Conservation (phyloP, 2,329 filamentous ascomycete species). For the Phialocephala sp. region DNA sequence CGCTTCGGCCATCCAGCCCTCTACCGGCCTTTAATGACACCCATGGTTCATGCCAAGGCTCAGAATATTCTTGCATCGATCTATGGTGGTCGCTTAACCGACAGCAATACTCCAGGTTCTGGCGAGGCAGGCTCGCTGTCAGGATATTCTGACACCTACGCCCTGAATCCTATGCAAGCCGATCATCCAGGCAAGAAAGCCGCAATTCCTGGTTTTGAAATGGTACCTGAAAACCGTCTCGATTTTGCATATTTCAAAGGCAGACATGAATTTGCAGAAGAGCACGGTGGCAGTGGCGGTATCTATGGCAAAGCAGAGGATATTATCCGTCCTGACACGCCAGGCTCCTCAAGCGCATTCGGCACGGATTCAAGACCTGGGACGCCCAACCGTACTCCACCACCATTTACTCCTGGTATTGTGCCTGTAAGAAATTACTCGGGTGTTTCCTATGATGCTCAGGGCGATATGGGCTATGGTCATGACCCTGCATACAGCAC, state of each 20-base stretch:
- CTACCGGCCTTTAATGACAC: constrained; percentile 87
- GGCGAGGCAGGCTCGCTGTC: constrained; percentile 63
- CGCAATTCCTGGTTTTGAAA: constrained; percentile 77
- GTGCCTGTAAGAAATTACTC: constrained; percentile 14
- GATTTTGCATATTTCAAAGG: constrained; percentile 94
- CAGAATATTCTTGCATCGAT: constrained; percentile 86
- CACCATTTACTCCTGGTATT: constrained; percentile 7
- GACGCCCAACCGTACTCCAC: constrained; percentile 28
- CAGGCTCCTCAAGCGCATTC: constrained; percentile 33
- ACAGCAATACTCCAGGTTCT: constrained; percentile 65
- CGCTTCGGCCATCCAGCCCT: constrained; percentile 91
- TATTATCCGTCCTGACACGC: constrained; percentile 48
- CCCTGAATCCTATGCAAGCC: constrained; percentile 75
- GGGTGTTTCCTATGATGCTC: constrained; percentile 35
- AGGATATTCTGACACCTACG: constrained; percentile 83
- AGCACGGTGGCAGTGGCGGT: constrained; percentile 76
- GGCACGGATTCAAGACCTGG: constrained; percentile 37
- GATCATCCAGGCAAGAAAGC: constrained; percentile 51
- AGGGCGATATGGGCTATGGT: constrained; percentile 33
- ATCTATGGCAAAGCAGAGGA: constrained; percentile 66
- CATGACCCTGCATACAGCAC: constrained; percentile 47
- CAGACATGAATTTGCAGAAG: constrained; percentile 83
- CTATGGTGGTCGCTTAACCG: constrained; percentile 79
- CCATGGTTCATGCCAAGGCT: constrained; percentile 92
- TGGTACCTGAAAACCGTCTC: constrained; percentile 85